These are phyloP conservation scores for Diaporthe sp. DNA, from an alignment of 2,329 filamentous ascomycete species.

Conservation along the genomic window DNA sequence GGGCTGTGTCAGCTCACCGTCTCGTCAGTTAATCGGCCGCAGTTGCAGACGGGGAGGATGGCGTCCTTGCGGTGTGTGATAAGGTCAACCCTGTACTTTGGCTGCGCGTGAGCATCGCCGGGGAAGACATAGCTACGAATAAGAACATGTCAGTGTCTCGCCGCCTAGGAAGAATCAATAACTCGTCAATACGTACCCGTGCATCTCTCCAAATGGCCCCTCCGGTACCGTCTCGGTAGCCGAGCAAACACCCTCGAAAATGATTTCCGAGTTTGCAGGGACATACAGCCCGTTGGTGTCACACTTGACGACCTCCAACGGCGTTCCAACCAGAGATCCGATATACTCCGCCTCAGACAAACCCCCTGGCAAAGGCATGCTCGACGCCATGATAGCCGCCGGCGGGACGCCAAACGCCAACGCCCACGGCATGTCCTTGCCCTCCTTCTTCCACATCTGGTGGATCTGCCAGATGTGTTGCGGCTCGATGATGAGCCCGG, in stretches of 20 bases:
- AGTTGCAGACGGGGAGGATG: conserved; percentile 62
- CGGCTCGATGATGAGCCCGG: conserved; percentile 55
- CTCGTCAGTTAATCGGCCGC: conserved; percentile 59
- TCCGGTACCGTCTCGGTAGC: conserved; percentile 56
- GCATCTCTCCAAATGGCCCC: conserved; percentile 64
- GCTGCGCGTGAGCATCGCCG: conserved; percentile 52
- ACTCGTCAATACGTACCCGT: conserved; percentile 45
- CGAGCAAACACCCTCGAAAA: conserved; percentile 63
- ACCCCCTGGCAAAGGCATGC: conserved; percentile 63
- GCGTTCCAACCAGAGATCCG: conserved; percentile 57
- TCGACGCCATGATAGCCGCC: conserved; percentile 60
- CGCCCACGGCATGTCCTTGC: conserved; percentile 61
- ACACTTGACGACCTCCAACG: conserved; percentile 63
- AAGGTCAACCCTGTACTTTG: conserved; percentile 56
- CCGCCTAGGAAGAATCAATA: neutral
- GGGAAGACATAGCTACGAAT: conserved; percentile 50
- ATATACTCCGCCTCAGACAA: conserved; percentile 62
- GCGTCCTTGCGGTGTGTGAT: conserved; percentile 62
- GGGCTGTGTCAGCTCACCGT: conserved; percentile 44
- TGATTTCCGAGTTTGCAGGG: conserved; percentile 63
- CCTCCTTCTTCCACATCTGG: conserved; percentile 59
- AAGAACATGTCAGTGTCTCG: neutral
- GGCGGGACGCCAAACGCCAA: conserved; percentile 63
- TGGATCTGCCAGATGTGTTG: conserved; percentile 62
- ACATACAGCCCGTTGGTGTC: conserved; percentile 63